Base-by-base conservation (phyloP, 805 yeast genomes). In the Candida tibetensis region DNA sequence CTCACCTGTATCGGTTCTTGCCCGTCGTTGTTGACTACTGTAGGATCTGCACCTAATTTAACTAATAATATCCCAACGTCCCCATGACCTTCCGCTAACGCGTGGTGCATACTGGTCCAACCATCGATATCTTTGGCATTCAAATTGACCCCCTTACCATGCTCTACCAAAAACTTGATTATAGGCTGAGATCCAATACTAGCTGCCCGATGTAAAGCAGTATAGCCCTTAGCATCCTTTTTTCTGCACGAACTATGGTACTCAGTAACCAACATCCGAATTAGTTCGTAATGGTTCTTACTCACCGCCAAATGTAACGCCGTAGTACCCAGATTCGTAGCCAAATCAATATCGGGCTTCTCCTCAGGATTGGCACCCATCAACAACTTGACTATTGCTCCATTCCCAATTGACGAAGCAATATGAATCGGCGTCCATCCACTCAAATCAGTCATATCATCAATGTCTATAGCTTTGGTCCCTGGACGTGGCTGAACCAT, bases 401-500 rank as follows among this genome's bases (percentile, higher is more conserved):
- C 48, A 49, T 79, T 76, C 0, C 96, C 96, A 2, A 82, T 69
- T 0, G 96, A 76, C 0, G 85, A 74, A 0, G 93, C 88, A 36
- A 91, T 81, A 58, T 90, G 97, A 23, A 87, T 52, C 1, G 95
- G 88, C 0, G 91, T 82, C 96, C 96, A 90, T 0, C 95, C 95
- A 8, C 90, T 71, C 14, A 74, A 81, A 57, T 90, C 98, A 0
- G 48, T 55, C 49, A 71, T 57, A 3, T 82, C 85, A 53, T 88
- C 93, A 9, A 88, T 57, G 45, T 87, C 91, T 17, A 75, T 60
- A 23, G 66, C 65, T 39, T 22, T 9, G 25, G 10, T 21, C 7
- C 25, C 25, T 7, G 25, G 25, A 21, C 25, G 25, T 13, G 28
- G 30, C 19, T 55, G 40, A 37, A 38, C 57, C 44, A 66, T 26